Conservation (phyloP, 2,329 filamentous ascomycete genomes). For the Fusarium subtropicale region DNA sequence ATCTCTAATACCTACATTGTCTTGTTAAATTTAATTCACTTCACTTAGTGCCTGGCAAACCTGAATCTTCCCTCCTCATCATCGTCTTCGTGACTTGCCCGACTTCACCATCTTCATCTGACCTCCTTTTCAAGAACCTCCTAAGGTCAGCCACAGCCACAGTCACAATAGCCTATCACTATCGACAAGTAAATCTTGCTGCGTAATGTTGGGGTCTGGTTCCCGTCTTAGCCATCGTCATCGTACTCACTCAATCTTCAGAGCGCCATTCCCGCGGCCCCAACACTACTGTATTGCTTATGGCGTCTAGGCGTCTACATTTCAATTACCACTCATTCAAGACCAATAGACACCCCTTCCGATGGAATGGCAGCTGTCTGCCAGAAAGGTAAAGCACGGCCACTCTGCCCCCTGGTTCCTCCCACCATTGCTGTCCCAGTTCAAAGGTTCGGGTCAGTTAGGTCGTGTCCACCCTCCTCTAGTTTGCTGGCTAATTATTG, state of each 20-base stretch:
- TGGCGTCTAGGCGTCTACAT: conserved; percentile 38
- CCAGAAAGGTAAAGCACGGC: background rate
- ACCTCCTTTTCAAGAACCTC: background rate
- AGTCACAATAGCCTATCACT: background rate
- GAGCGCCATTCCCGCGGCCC: conserved; percentile 32
- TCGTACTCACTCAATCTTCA: conserved; percentile 12
- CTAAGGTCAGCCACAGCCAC: background rate
- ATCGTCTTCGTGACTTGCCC: background rate
- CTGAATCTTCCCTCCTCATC: too few relatives aligned
- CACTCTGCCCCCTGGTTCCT: conserved; percentile 7
- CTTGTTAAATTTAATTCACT: background rate
- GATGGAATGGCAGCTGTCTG: conserved; percentile 35
- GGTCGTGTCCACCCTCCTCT: conserved; percentile 12
- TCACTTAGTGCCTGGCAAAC: background rate
- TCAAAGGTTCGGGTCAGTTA: conserved; percentile 34
- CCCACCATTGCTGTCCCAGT: conserved; percentile 16
- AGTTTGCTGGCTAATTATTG: conserved; percentile 5
- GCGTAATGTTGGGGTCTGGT: background rate
- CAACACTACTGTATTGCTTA: conserved; percentile 4
- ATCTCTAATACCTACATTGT: background rate
- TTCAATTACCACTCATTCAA: conserved; percentile 14
- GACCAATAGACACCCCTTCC: conserved; percentile 23
- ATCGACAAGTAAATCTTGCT: background rate
- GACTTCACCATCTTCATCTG: background rate
- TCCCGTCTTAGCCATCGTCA: conserved; percentile 8